phyloP scores from a whole-genome alignment of 208 protist genomes.

The Vickermania ingenoplastis region DNA sequence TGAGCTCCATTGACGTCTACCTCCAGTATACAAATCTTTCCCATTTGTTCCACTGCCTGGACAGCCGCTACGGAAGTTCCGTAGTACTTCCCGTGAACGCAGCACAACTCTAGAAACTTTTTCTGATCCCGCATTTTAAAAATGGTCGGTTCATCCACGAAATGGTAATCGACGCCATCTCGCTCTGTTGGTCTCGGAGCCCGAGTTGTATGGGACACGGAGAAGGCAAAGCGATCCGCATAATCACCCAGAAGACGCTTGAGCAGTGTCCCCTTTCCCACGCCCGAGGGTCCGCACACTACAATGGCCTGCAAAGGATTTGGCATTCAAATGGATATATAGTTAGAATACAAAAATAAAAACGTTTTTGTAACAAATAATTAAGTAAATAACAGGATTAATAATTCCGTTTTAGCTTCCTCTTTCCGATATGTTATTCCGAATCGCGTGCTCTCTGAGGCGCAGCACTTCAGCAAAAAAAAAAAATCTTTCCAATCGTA shows the following conservation, averaged over 20 bases:
- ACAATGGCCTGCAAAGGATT: constrained; percentile 70
- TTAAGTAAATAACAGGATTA: background rate
- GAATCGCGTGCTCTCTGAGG: no score
- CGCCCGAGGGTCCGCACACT: constrained; percentile 86
- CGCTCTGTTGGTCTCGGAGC: constrained; percentile 71
- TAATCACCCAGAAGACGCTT: constrained; percentile 64
- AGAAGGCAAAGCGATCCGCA: constrained; percentile 77
- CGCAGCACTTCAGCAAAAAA: no score
- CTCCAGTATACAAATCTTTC: constrained; percentile 84
- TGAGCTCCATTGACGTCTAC: constrained; percentile 89
- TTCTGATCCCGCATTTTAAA: constrained; percentile 51
- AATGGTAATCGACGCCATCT: constrained; percentile 91
- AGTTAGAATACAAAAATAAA: constrained; percentile 7
- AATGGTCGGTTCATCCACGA: constrained; percentile 55
- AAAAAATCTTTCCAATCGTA: no score
- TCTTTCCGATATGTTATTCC: no score
- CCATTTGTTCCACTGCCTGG: constrained; percentile 41
- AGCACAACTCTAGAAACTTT: constrained; percentile 87
- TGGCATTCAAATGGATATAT: constrained; percentile 5
- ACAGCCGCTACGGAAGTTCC: constrained; percentile 87
- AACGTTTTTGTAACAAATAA: constrained; percentile 2
- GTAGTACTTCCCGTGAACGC: constrained; percentile 94
- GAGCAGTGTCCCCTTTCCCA: constrained; percentile 91
- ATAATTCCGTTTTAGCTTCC: constrained; percentile 1
- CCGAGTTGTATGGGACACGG: constrained; percentile 90